These are phyloP conservation scores for Sphaerulina musiva DNA, from an alignment of 2,329 filamentous ascomycete genomes.

Conservation along the genomic window DNA sequence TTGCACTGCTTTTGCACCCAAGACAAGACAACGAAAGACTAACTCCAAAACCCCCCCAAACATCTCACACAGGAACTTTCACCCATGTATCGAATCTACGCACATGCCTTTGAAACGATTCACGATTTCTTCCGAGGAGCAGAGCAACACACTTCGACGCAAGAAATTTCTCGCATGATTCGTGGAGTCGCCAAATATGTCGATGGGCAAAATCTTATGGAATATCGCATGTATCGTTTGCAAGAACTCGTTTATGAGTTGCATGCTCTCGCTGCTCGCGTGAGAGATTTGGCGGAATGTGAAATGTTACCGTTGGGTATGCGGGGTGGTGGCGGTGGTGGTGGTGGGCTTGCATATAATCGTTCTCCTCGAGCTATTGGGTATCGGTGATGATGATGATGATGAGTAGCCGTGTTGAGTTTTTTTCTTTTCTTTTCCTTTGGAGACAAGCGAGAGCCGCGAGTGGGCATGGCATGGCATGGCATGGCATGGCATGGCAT, in stretches of 20 bases:
- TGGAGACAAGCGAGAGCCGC: neutral
- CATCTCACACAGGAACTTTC: constrained; percentile 4
- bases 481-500: neutral
- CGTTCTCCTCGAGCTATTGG: neutral
- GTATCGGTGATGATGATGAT: neutral
- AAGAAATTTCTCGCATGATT: constrained; percentile 2
- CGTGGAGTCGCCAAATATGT: constrained; percentile 4
- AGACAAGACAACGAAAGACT: too few species aligned
- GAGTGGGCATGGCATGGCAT: neutral
- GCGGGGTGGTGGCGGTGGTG: too few species aligned
- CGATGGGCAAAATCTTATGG: constrained; percentile 9
- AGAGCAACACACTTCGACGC: neutral
- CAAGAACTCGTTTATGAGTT: neutral
- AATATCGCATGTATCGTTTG: constrained; percentile 1
- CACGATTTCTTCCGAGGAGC: constrained; percentile 8
- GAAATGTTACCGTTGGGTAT: too few species aligned
- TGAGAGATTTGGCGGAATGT: neutral
- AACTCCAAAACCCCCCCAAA: too few species aligned
- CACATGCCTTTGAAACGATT: constrained; percentile 6
- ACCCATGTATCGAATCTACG: constrained; percentile 3
- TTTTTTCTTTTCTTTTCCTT: too few species aligned
- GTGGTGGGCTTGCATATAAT: neutral
- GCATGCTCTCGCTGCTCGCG: neutral
- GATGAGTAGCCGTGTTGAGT: too few species aligned
- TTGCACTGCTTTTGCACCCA: too few species aligned